Base-by-base conservation (phyloP, 164 flowering plant species). In the Liquidambar formosana region DNA sequence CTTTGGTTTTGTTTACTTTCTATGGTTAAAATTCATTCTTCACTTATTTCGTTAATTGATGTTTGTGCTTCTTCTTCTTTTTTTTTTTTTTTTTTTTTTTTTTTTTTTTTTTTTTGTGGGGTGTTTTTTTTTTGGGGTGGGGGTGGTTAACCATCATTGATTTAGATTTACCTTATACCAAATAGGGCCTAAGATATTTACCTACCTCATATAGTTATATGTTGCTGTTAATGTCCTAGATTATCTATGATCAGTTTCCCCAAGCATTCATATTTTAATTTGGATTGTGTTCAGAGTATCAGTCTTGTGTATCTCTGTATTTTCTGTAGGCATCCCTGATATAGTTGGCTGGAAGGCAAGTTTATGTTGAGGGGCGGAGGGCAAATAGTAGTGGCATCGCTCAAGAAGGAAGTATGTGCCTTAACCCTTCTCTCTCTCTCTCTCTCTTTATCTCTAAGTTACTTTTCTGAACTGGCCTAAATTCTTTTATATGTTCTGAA, bases 321-420 rank as follows among this genome's bases (percentile, higher is more conserved):
- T 58, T 62, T 67, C 41, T 82, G 59, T 45, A 89, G 93, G 89
- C 86, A 63, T 78, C 88, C 56, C 76, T 85, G 12, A 71, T 85
- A 33, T 80, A 84, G 60, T 57, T 89, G 52, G 82, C 70, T 75
- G 88, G 87, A 43, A 76, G 84, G 21, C 83, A 73, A 66, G 84
- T 81, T 21, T 74, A 80, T 73, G 77, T 89, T 33, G 93, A 85
- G 73, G 93, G 82, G 71, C 78, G 91, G 53, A 85, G 87, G 78
- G 69, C 86, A 47, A 82, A 71, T 60, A 73, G 79, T 75, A 71
- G 65, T 63, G 64, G 67, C 64, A 22, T 71, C 8, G 65, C 78
- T 70, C 83, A 85, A 52, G 90, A 87, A 56, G 88, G 89, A 80
- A 84, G 93, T 87, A 87, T 52, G 89, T 70, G 0, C 60, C 64